Conservation (phyloP, 371 early-diverging fungal genomes). For the Mortierella sp. region DNA sequence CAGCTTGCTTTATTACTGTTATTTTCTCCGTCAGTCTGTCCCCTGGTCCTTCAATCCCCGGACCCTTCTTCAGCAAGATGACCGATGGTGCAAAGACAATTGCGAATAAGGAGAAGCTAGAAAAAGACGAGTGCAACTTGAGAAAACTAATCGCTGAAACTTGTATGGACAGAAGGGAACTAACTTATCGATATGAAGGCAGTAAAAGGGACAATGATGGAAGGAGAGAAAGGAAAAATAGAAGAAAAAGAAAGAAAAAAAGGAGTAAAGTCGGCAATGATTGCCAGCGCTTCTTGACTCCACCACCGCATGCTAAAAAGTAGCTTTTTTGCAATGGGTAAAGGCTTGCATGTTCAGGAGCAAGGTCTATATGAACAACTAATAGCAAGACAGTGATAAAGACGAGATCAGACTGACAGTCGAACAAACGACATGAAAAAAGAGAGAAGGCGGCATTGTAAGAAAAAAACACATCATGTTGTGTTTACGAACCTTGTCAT, state of each 20-base stretch:
- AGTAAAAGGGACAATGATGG: no score
- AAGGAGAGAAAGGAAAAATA: not conserved
- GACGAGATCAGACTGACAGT: not conserved
- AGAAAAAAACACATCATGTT: not conserved
- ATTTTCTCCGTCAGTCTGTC: no score
- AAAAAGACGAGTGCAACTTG: no score
- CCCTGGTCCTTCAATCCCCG: no score
- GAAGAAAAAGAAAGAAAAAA: not conserved
- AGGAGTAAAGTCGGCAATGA: not conserved
- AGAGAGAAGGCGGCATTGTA: not conserved
- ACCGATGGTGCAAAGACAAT: no score
- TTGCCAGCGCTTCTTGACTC: not conserved
- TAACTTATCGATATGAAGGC: no score
- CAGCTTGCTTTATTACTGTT: no score
- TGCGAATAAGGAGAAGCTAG: no score
- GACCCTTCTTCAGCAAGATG: no score
- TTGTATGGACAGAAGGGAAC: no score
- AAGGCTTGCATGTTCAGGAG: not conserved
- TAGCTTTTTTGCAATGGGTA: not conserved
- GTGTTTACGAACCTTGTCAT: not conserved
- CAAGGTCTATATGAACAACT: not conserved
- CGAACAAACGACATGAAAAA: not conserved
- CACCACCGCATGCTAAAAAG: not conserved
- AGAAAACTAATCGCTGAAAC: no score
- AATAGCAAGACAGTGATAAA: not conserved